Base-by-base conservation (phyloP, 2,329 filamentous ascomycete genomes). In the Colletotrichum sublineola region DNA sequence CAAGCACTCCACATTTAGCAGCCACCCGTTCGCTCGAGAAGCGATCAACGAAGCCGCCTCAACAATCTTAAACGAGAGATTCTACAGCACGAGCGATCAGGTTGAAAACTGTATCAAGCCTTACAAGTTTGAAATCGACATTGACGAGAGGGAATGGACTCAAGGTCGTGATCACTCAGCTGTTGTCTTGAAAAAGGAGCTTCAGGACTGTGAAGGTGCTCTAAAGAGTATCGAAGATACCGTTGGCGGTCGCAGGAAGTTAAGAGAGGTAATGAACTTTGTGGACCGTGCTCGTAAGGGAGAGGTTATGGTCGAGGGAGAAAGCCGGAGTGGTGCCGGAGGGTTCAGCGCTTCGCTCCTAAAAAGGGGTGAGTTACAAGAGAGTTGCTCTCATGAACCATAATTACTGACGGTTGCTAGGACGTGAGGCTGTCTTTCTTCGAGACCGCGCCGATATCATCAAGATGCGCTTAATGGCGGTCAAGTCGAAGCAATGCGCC, bases 41-140 rank as follows among this genome's bases (percentile, higher is more conserved):
- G 94, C 94, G n/a, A 98, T 99, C 75, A 93, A 91, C 60, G 95
- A 98, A 77, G 95, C 96, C 1, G 94, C 95, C 1, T 93, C 94
- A 0, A 93, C 91, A 36, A 98, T 99, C 65, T 84, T 99, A 15
- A 96, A 96, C 75, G 96, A 99, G 78, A 89, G 96, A 18, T 97
- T 97, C 75, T 98, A 98, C 83, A 96, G 96, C 82, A 99, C 97
- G 1, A 96, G 94, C 74, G 97, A 99, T 78, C 96, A 98, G 82
- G 94, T 99, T 1, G 96, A 99, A 82, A 98, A 98, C 80, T 99
- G 96, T 80, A 97, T 99, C 83, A 99, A 99, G 82, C 96, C 97
- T 0, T 99, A 96, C 86, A 99, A 99, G 80, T 98, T 96, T 76
- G 95, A 98, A 74, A 97, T 99, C 71, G 96, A 99, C 77, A 91